A percentile compares a stretch with the other conserved stretches of the same genome.
Evolutionary conservation across 169 alveolate species (phyloP).

Genomic region (Plasmodium relictum): DNA sequence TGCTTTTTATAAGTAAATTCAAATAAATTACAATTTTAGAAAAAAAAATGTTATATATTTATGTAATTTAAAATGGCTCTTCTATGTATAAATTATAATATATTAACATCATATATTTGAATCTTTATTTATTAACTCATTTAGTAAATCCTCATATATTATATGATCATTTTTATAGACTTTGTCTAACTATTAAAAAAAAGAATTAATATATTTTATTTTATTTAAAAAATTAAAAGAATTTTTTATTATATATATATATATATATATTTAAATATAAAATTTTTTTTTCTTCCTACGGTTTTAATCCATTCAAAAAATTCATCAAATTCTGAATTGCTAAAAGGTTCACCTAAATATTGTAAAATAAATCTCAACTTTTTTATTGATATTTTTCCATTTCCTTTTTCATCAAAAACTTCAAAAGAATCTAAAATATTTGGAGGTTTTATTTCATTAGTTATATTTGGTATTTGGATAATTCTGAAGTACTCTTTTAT

Average conservation of each 20-base stretch:
- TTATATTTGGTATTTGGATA: slow-evolving; percentile 69
- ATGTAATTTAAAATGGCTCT: too few species aligned
- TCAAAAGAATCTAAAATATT: slow-evolving; percentile 68
- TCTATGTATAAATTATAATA: too few species aligned
- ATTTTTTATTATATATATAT: not conserved
- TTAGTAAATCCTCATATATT: slow-evolving; percentile 65
- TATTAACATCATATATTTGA: slow-evolving; percentile 14
- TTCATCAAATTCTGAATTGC: slow-evolving; percentile 71
- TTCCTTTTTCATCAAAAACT: slow-evolving; percentile 69
- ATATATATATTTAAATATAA: not conserved
- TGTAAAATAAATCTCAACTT: slow-evolving; percentile 62
- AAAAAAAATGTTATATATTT: too few species aligned
- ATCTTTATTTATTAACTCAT: slow-evolving; percentile 67
- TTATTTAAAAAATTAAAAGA: not conserved
- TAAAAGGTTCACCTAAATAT: slow-evolving; percentile 70
- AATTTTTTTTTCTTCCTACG: slow-evolving; percentile 4
- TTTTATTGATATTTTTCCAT: slow-evolving; percentile 71
- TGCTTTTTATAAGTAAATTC: too few species aligned
- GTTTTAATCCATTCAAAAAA: slow-evolving; percentile 71
- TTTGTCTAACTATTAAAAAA: slow-evolving; percentile 44
- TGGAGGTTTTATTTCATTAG: slow-evolving; percentile 64
- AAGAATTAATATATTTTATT: not conserved
- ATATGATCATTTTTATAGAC: slow-evolving; percentile 54
- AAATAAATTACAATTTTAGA: too few species aligned
- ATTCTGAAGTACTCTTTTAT: slow-evolving; percentile 66